Evolutionary conservation across 2,329 filamentous ascomycete genomes (phyloP).

Genomic region (Aplosporella prunicola): DNA sequence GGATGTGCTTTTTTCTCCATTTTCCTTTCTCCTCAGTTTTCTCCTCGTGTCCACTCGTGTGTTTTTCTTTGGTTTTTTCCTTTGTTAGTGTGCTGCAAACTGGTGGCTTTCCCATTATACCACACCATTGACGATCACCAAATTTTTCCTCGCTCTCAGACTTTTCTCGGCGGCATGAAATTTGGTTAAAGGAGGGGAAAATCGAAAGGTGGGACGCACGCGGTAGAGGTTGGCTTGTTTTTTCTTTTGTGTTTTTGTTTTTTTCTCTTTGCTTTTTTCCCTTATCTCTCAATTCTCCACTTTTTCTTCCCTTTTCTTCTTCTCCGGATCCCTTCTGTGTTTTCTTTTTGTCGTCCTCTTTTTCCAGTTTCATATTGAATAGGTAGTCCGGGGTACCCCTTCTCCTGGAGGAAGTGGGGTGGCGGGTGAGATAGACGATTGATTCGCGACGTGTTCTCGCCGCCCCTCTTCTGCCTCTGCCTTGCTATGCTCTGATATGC

Average conservation of each 20-base stretch:
- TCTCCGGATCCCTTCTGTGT: no score
- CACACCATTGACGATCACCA: conserved; percentile 12
- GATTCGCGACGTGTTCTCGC: no score
- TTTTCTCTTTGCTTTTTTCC: conserved; percentile 3
- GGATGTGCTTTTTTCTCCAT: no score
- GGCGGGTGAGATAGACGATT: no score
- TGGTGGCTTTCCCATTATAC: conserved; percentile 9
- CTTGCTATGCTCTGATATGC: no score
- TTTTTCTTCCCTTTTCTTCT: neutral
- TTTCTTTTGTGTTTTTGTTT: neutral
- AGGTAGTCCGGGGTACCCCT: no score
- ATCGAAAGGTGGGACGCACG: neutral
- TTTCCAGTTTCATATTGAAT: no score
- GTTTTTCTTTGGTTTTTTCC: conserved; percentile 1
- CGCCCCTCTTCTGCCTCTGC: no score
- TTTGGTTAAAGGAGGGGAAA: neutral
- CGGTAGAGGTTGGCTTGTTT: conserved; percentile 1
- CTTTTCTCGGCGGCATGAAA: neutral
- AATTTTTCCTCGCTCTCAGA: conserved; percentile 8
- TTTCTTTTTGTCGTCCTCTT: no score
- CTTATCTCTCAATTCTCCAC: no score
- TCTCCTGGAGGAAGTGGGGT: no score
- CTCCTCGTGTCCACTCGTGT: conserved; percentile 1
- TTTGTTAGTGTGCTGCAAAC: no score
- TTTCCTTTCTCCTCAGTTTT: conserved; percentile 10